A percentile compares a stretch with the other conserved stretches of the same genome.
Conservation (phyloP, 2,329 filamentous ascomycete genomes). For the Apiospora phragmitis region DNA sequence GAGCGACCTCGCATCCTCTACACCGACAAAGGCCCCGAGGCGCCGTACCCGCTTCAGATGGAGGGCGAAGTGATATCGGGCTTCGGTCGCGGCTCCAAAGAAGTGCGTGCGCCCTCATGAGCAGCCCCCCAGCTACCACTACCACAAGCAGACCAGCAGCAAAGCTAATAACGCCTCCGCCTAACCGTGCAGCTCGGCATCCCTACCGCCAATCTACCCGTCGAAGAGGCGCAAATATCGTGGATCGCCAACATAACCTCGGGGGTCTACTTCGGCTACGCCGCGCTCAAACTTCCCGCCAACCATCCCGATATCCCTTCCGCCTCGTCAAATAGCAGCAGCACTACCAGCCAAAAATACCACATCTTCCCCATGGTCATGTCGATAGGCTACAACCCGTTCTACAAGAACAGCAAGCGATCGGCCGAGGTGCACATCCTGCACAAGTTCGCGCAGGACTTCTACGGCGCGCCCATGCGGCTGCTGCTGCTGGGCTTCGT, state of each 20-base stretch:
- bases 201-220: conserved; percentile 89
- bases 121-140: conserved; percentile 7
- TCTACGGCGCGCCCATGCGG: conserved; percentile 81
- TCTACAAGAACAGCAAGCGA: conserved; percentile 87
- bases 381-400: conserved; percentile 96
- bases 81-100: conserved; percentile 91
- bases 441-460: conserved; percentile 74
- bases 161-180: conserved; percentile 9
- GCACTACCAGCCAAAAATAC: conserved; percentile 1
- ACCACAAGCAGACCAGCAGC: not conserved
- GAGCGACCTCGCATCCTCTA: conserved; percentile 71
- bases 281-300: conserved; percentile 64
- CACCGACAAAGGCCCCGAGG: conserved; percentile 67
- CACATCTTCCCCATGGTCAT: conserved; percentile 82
- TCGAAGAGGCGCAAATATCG: conserved; percentile 59
- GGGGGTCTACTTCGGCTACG: conserved; percentile 94
- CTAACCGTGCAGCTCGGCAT: conserved; percentile 77
- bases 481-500: conserved; percentile 85
- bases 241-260: conserved; percentile 67
- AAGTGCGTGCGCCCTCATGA: conserved; percentile 52
- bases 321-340: not conserved
- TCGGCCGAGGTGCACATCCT: conserved; percentile 91
- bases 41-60: conserved; percentile 81
- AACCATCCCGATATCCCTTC: conserved; percentile 42
- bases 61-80: conserved; percentile 87